Base-by-base conservation (phyloP, 441 rosid genomes). In the Corymbia citriodora region DNA sequence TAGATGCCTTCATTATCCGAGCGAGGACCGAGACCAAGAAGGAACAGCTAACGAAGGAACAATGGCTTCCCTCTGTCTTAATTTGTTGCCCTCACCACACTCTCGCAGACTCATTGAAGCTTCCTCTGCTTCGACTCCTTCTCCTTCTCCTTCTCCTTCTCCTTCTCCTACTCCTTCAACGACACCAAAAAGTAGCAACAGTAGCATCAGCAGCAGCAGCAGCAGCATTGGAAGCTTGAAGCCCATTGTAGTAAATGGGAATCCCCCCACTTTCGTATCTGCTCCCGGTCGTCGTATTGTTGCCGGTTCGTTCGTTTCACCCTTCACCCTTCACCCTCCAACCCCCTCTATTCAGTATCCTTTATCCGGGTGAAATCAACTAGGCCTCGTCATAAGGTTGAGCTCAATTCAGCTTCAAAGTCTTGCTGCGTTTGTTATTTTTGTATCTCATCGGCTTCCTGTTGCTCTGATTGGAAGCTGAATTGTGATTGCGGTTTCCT, bases 241-340 rank as follows among this genome's bases (percentile, higher is more conserved):
- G 91, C 98, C 99, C n/a, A 94, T 98, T 55, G 94, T 95, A 82
- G 91, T 94, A 82, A 94, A 88, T 88, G 99, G 99, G 91, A 95
- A 94, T 89, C 97, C 98, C 91, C 97, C 99, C 89, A 97, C 98
- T 92, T 96, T 93, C 87, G 98, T 97, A 36, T 98, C 99, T 89
- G 99, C 99, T 87, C 99, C 99, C 87, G 93, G 93, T 91, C 98
- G 99, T 87, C 99, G 99, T 88, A 96, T 98, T 40, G 93, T 97
- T 72, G 99, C 99, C 61, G 98, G 99, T 97, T 89, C 68, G 91
- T 92, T 45, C 82, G 23, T n/a, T 61, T 89, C 88, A 57, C 65
- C 29, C 70, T 89, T 55, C 23, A 18, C 15, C 55, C 55, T 82
- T 55, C 23, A 18, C 15, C 55, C 55, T 82, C 54, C 48, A 79